phyloP scores from a whole-genome alignment of 169 alveolate genomes.

The Babesia sp. region DNA sequence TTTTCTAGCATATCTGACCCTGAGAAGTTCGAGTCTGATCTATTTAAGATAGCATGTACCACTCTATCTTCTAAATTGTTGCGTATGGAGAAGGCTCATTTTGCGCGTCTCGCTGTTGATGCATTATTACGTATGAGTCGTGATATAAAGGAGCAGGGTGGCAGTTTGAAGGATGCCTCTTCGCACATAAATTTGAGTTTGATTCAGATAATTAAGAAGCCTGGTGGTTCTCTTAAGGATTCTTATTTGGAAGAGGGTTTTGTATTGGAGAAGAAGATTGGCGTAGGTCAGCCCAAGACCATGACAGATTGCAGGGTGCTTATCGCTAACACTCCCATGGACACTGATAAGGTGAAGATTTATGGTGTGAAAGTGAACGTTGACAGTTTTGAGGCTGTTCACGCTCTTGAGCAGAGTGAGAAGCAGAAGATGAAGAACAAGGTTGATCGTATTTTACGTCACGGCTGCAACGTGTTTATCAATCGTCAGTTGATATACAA shows the following conservation, averaged over 20 bases:
- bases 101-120: conserved; percentile 95
- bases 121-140: conserved; percentile 95
- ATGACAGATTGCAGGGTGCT: conserved; percentile 87
- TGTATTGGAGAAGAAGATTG: conserved; percentile 94
- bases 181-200: conserved; percentile 84
- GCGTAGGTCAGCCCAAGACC: conserved; percentile 92
- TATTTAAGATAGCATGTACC: conserved; percentile 95
- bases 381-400: conserved; percentile 96
- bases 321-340: conserved; percentile 99
- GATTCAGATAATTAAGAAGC: conserved; percentile 93
- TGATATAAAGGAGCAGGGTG: conserved; percentile 57
- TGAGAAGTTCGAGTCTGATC: conserved; percentile 86
- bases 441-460: conserved; percentile 94
- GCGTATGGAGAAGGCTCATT: conserved; percentile 93
- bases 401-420: conserved; percentile 97
- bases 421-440: conserved; percentile 95
- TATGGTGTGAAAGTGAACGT: conserved; percentile 98
- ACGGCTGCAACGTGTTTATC: conserved; percentile 97
- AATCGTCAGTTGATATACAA: conserved; percentile 98
- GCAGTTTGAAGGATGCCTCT: conserved; percentile 47
- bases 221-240: conserved; percentile 96
- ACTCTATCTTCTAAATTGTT: conserved; percentile 97
- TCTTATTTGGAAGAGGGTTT: conserved; percentile 98
- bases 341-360: conserved; percentile 98
- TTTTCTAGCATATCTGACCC: conserved; percentile 82